These are phyloP conservation scores for Quercus rubra DNA, from an alignment of 306 rosid species.

Conservation along the genomic window DNA sequence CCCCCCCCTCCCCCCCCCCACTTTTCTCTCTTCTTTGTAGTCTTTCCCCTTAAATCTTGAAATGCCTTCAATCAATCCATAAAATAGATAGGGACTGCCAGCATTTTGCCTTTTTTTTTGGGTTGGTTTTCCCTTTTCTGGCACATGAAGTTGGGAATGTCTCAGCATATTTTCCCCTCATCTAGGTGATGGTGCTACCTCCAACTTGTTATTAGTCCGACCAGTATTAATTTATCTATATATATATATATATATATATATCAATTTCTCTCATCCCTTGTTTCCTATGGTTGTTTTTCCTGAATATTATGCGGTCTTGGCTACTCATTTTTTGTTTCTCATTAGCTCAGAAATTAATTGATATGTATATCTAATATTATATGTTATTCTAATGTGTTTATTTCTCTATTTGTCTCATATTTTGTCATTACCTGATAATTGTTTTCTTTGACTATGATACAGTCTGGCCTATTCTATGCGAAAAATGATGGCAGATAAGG, in stretches of 20 bases:
- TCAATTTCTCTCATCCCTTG: not conserved
- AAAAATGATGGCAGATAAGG: slow-evolving; percentile 98
- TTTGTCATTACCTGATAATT: not conserved
- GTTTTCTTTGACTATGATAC: slow-evolving; percentile 12
- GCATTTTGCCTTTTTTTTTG: not conserved
- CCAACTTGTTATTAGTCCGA: not conserved
- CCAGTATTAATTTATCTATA: not conserved
- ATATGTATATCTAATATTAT: not conserved
- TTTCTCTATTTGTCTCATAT: not conserved
- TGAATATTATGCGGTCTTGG: not conserved
- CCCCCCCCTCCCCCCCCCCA: accelerated
- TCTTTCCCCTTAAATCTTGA: not conserved
- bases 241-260: too few species aligned
- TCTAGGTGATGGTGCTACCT: not conserved
- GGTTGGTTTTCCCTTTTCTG: too few species aligned
- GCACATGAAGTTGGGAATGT: not conserved
- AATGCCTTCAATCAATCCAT: not conserved
- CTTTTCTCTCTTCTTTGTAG: too few species aligned
- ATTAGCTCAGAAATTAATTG: not conserved
- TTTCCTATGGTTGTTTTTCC: not conserved
- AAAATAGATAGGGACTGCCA: not conserved
- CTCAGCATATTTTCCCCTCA: not conserved
- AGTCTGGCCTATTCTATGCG: slow-evolving; percentile 98
- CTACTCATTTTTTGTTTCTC: not conserved
- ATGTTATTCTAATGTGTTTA: not conserved